Base-by-base conservation (phyloP, 2,329 filamentous ascomycete genomes). In the Beauveria varroae region DNA sequence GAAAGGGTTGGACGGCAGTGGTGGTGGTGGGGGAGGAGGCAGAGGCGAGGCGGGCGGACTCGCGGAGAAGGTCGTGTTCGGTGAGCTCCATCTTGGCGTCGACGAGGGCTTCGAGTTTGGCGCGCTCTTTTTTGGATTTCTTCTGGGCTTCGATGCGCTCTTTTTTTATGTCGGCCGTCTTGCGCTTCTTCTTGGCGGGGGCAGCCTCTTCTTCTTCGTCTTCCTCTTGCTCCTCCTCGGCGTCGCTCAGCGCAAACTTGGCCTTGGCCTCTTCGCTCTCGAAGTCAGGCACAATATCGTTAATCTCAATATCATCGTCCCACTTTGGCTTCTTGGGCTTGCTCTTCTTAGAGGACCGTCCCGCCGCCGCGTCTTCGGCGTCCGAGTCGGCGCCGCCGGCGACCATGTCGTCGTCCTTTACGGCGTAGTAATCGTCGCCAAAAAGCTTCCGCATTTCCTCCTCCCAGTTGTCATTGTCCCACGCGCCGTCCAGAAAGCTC, bases 251-350 rank as follows among this genome's bases (percentile, higher is more conserved):
- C 1, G 76, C 76, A 63, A 89, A 75, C 1, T 77, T 76, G 22
- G 84, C 82, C 55, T 79, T 76, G 24, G 52, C 71, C 62, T 81
- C 76, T 7, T 84, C 84, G 28, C 91, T 89, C 22, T 90, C 85
- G 70, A 96, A 96, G 64, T 96, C 91, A 1, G 91, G 92, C 30
- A 96, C 78, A 56, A 97, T 81, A 72, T 96, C 93, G 64, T 89
- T 91, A 77, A 99, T 98, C 71, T 98, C 93, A 68, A 99, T 97
- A 71, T 99, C 95, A 69, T 98, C 92, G 68, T 97, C 91, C 89
- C 93, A 99, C 70, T 82, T 87, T 66, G 85, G 86, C 70, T 84
- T 86, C 72, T 84, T 86, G 57, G 74, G 66, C 20, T 76, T 71
- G 65, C 68, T 73, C 65, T 69, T 82, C 54, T 76, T 79, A 79